Percentiles rank a stretch among this genome's conserved stretches.
Evolutionary conservation across 768 basidiomycete genomes (phyloP).

Genomic region (Epithele typhae): DNA sequence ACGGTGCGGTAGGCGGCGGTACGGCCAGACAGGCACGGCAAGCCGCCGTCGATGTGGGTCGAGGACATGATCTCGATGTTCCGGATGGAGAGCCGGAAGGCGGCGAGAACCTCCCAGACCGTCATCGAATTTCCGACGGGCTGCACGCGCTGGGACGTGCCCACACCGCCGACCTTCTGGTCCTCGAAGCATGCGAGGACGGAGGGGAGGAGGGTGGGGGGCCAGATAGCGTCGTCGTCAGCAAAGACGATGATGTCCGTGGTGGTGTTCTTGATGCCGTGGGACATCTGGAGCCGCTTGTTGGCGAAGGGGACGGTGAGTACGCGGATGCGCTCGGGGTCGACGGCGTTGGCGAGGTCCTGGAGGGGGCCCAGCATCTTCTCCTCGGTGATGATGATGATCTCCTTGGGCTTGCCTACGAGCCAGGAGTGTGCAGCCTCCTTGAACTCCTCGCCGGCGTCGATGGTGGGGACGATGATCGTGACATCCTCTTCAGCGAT

Average conservation of each 20-base stretch:
- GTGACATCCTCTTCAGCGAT: conserved; percentile 90
- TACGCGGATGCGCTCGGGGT: conserved; percentile 79
- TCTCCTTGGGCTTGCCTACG: conserved; percentile 84
- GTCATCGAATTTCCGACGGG: conserved; percentile 76
- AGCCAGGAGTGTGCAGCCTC: conserved; percentile 92
- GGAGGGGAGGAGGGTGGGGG: conserved; percentile 83
- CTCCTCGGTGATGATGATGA: conserved; percentile 76
- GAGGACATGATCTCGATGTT: conserved; percentile 90
- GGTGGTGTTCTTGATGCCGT: conserved; percentile 85
- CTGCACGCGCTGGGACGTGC: conserved; percentile 87
- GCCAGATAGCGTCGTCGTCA: conserved; percentile 96
- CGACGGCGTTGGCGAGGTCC: conserved; percentile 83
- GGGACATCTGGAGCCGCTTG: conserved; percentile 91
- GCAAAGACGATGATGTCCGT: conserved; percentile 95
- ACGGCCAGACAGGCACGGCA: conserved; percentile 88
- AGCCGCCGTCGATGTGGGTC: conserved; percentile 89
- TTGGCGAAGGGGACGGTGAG: conserved; percentile 91
- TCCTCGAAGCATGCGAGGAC: conserved; percentile 92
- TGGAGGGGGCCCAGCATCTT: conserved; percentile 88
- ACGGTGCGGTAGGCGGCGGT: conserved; percentile 93
- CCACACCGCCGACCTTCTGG: conserved; percentile 89
- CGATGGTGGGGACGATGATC: conserved; percentile 94
- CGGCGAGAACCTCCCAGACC: conserved; percentile 93
- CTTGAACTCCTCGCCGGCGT: conserved; percentile 94
- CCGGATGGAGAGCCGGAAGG: conserved; percentile 87